Base-by-base conservation (phyloP, 2,329 filamentous ascomycete genomes). In the Ceratocystis smalleyi region DNA sequence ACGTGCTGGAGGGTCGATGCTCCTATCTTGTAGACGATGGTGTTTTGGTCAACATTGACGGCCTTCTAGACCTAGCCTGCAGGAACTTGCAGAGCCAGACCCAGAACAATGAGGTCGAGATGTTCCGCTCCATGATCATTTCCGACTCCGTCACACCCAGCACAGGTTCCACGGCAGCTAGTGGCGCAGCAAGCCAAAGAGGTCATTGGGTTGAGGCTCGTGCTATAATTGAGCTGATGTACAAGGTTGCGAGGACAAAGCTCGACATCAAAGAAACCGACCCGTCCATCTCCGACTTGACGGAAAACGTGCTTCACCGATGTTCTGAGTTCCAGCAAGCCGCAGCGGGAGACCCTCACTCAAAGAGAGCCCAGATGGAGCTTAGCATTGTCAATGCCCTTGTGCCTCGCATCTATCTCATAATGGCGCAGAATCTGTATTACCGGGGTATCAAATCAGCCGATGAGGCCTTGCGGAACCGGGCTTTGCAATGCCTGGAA, bases 361-460 rank as follows among this genome's bases (percentile, higher is more conserved):
- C n/a, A 10, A 57, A 57, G 15, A 27, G 7, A 24, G 54, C 27
- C 8, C 54, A 57, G 22, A 7, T 12, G 3, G 24, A 57, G 27
- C 54, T 57, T 57, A 5, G 24, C 32, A 57, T 57, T n/a, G 54
- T 35, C 54, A 32, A 32, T n/a, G 54, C 54, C 22, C 27, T 57
- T 8, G 5, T 57, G 8, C 54, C 54, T 2, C 54, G 54, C n/a
- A 57, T 57, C 54, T 32, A 32, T 24, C 27, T 57, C 5, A 57
- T 57, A 8, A 35, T 57, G 54, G 54, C 54, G 17, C 54, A 57
- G 54, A 57, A 57, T 35, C 54, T 57, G 19, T 57, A 57, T 30
- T 57, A 57, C 54, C 54, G 54, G 8, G 54, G 54, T n/a, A 17
- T 57, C 19, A 32, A n/a, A n/a, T 57, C 27, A 15, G 19, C 54